phyloP scores from a whole-genome alignment of 768 basidiomycete genomes.

The Lactarius vividus region DNA sequence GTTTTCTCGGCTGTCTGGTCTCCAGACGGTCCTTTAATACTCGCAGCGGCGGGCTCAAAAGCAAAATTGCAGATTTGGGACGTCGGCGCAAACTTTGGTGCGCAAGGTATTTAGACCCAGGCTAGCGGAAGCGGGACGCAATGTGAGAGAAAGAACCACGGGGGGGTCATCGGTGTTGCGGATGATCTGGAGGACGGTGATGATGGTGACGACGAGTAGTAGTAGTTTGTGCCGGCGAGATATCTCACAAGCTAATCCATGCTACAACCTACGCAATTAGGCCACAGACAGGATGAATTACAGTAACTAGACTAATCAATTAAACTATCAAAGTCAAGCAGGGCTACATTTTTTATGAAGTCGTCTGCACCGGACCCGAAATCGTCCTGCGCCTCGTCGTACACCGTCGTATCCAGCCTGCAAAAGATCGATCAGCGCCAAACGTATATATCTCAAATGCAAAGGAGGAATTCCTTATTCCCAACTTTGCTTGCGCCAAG shows the following conservation, averaged over 20 bases:
- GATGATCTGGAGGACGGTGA: slow-evolving; percentile 68
- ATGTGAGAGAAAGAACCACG: slow-evolving; percentile 62
- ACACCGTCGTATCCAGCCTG: slow-evolving; percentile 86
- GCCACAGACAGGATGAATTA: slow-evolving; percentile 13
- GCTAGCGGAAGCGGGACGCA: slow-evolving; percentile 67
- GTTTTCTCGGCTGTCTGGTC: slow-evolving; percentile 91
- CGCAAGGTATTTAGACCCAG: slow-evolving; percentile 82
- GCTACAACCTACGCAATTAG: slow-evolving; percentile 19
- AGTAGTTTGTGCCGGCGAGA: slow-evolving; percentile 10
- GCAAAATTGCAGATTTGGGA: slow-evolving; percentile 97
- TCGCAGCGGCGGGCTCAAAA: slow-evolving; percentile 93
- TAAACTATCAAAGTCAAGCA: slow-evolving; percentile 14
- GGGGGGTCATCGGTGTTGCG: slow-evolving; percentile 66
- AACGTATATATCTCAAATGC: slow-evolving; percentile 11
- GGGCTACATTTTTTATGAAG: slow-evolving; percentile 56
- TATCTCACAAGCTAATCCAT: neutral
- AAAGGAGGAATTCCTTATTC: slow-evolving; percentile 47
- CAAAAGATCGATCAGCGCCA: no score
- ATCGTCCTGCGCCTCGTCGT: slow-evolving; percentile 89
- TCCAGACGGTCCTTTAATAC: slow-evolving; percentile 89
- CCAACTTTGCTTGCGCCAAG: slow-evolving; percentile 47
- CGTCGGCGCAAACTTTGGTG: slow-evolving; percentile 77
- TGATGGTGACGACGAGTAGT: slow-evolving; percentile 42
- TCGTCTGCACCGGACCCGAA: slow-evolving; percentile 73
- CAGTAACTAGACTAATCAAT: slow-evolving; percentile 12